These are phyloP conservation scores for Multifurca ochricompacta DNA, from an alignment of 768 basidiomycete species.

Conservation along the genomic window DNA sequence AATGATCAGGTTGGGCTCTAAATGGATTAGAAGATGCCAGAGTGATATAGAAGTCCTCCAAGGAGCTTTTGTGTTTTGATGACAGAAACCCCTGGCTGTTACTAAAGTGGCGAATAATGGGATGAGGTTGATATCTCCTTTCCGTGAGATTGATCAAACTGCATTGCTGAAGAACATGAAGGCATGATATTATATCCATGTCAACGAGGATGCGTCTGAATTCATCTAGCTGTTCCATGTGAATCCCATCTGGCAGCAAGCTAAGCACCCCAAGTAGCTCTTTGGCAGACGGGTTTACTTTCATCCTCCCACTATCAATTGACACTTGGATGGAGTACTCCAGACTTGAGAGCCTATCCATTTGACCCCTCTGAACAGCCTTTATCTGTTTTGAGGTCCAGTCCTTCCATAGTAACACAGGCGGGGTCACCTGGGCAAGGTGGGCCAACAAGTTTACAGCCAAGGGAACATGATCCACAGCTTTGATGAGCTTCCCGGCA, in stretches of 20 bases:
- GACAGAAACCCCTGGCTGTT: background rate
- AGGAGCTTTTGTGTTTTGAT: background rate
- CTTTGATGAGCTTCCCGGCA: background rate
- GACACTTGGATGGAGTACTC: too few species aligned
- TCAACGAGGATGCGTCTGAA: background rate
- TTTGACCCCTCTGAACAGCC: background rate
- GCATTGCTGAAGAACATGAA: background rate
- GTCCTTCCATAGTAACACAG: background rate
- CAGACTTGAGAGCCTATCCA: too few species aligned
- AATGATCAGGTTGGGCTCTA: background rate
- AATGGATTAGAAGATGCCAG: background rate
- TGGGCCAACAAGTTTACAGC: conserved; percentile 1
- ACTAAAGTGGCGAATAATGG: background rate
- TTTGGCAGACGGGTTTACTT: background rate
- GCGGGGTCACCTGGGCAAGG: background rate
- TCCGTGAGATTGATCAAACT: too few species aligned
- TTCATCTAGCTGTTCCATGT: background rate
- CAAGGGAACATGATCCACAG: conserved; percentile 4
- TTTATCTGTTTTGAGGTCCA: background rate
- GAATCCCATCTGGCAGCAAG: too few species aligned
- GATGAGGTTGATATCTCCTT: too few species aligned
- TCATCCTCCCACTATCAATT: too few species aligned
- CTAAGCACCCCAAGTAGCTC: background rate
- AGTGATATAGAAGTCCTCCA: background rate
- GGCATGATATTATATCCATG: background rate